Base-by-base conservation (phyloP, 768 basidiomycete species). In the Gloeostereum incarnatum region DNA sequence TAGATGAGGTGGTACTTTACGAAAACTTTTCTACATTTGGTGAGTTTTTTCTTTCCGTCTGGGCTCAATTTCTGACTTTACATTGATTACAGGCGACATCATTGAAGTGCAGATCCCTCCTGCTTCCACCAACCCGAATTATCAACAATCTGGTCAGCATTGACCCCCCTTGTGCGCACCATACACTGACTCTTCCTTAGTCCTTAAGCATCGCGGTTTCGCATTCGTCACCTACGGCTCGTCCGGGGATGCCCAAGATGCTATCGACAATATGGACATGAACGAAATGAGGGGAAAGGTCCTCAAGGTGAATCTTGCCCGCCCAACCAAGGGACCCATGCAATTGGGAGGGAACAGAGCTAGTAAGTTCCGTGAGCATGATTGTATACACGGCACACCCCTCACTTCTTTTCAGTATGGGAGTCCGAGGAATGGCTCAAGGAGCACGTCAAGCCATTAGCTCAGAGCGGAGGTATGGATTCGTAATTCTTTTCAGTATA, bases 241-340 rank as follows among this genome's bases (percentile, higher is more conserved):
- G 5, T 55, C 84, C 6, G 71, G 73, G 17, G 90, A 94, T 58
- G 92, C 94, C 4, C 84, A 88, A 53, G 93, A 97, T 56, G 94
- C 94, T 20, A 94, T 97, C 44, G 94, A 98, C 68, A 98, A 98
- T 63, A 97, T 92, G 88, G 92, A 98, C 59, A 65, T 93, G 60
- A 96, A 94, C 52, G 92, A 93, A 55, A 66, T 87, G 42, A 71
- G 65, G 35, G 89, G 80, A 35, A 75, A 73, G 42, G 80, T 84
- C 36, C 60, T 87, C 45, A 86, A 81, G 62, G 90, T 81, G 35
- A 94, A 87, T 54, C 59, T 92, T 27, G 92, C 93, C 6, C 73
- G 84, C 31, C 88, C 89, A 4, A 75, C 79, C 67, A 91, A 85
- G 54, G 73, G 71, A 1, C 68, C 77, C 23, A 57, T 77, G 31